phyloP scores from a whole-genome alignment of 768 basidiomycete genomes.

The Crucibulum laeve region DNA sequence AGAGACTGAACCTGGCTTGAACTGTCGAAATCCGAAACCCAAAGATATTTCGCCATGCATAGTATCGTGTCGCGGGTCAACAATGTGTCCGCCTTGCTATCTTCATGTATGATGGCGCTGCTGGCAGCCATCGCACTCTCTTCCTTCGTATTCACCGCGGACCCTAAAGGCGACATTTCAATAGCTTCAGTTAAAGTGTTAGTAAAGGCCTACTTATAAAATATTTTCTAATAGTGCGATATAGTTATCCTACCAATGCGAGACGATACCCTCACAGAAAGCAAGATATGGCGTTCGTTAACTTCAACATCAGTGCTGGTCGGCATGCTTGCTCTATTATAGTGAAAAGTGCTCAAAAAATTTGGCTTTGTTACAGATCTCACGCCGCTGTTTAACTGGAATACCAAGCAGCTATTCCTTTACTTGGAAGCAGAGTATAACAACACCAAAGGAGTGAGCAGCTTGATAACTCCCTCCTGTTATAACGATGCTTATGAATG shows the following conservation, averaged over 20 bases:
- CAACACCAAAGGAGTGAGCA: conserved; percentile 65
- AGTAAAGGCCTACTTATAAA: conserved; percentile 18
- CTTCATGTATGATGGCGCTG: conserved; percentile 70
- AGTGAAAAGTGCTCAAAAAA: not conserved
- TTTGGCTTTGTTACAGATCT: conserved; percentile 49
- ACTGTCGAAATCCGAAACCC: not conserved
- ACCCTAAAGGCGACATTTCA: conserved; percentile 52
- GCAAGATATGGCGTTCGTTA: conserved; percentile 75
- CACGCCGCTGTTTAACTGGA: conserved; percentile 86
- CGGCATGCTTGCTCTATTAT: conserved; percentile 16
- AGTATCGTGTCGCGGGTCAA: conserved; percentile 67
- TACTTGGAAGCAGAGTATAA: conserved; percentile 84
- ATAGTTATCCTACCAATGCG: conserved; percentile 43
- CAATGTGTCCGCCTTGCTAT: conserved; percentile 68
- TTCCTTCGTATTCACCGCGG: conserved; percentile 58
- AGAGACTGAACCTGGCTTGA: not conserved
- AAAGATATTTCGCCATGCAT: conserved; percentile 47
- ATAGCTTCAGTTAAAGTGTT: conserved; percentile 77
- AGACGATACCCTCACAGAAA: conserved; percentile 54
- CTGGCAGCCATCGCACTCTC: conserved; percentile 70
- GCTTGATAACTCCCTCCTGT: too few species aligned
- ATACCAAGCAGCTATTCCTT: conserved; percentile 92
- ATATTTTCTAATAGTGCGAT: conserved; percentile 4
- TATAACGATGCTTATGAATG: not conserved
- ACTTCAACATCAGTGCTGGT: conserved; percentile 83